Conservation (phyloP, 441 rosid genomes). For the Erysimum pusillum region DNA sequence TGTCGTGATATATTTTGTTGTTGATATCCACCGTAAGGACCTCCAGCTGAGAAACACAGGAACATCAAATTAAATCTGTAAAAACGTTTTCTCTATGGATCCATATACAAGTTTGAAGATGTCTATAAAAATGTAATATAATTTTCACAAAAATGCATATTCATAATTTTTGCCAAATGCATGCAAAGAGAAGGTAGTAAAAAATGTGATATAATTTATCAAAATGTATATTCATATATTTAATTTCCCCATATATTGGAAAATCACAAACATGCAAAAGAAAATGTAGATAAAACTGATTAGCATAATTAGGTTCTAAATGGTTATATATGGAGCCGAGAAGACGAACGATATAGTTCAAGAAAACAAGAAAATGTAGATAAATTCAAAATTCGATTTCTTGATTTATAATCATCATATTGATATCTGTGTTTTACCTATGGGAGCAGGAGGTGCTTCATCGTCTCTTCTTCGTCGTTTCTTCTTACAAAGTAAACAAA, state of each 20-base stretch:
- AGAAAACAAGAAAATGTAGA: background rate
- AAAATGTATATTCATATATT: background rate
- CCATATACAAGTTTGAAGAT: background rate
- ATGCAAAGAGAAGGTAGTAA: no score
- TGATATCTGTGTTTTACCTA: conserved; percentile 20
- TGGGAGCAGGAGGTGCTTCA: conserved; percentile 51
- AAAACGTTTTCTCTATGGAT: conserved; percentile 40
- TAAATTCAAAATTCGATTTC: no score
- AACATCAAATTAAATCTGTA: conserved; percentile 51
- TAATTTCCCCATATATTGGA: no score
- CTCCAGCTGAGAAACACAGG: conserved; percentile 51
- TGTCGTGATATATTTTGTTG: conserved; percentile 64
- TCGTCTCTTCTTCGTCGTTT: conserved; percentile 55
- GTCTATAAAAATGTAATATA: background rate
- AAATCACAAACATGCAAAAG: background rate
- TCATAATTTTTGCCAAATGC: no score
- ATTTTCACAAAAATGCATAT: background rate
- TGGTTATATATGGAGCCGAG: background rate
- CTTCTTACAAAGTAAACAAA: conserved; percentile 58
- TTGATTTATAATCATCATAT: background rate
- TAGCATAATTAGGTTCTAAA: background rate
- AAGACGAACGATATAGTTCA: no score
- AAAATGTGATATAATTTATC: background rate
- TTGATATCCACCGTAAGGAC: conserved; percentile 66
- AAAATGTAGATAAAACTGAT: background rate